Percentiles rank a stretch among this genome's conserved stretches.
Conservation (phyloP, 345 rosid genomes). For the Mallotus nudiflorus region DNA sequence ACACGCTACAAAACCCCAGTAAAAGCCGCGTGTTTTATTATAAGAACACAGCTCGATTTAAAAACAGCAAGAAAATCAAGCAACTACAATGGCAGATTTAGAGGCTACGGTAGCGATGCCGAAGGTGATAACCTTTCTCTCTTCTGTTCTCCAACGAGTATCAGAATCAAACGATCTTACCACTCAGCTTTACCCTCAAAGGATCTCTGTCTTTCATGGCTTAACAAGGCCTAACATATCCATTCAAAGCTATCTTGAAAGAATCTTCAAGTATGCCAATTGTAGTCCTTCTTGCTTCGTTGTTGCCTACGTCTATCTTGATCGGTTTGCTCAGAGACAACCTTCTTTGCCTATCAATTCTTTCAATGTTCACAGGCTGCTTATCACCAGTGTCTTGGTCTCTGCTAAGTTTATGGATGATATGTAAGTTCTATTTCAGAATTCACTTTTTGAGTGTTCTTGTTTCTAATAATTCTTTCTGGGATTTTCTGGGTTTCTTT, state of each 20-base stretch:
- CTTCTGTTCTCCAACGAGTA: slow-evolving; percentile 53
- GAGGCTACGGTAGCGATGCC: slow-evolving; percentile 40
- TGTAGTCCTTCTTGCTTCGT: slow-evolving; percentile 77
- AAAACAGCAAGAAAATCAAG: neutral
- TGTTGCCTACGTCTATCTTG: slow-evolving; percentile 69
- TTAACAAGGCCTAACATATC: slow-evolving; percentile 57
- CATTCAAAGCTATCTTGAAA: slow-evolving; percentile 59
- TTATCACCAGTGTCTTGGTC: slow-evolving; percentile 72
- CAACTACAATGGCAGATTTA: slow-evolving; percentile 31
- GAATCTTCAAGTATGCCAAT: slow-evolving; percentile 71
- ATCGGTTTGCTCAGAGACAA: slow-evolving; percentile 58
- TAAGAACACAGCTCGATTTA: slow-evolving; percentile 21
- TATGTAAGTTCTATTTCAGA: slow-evolving; percentile 45
- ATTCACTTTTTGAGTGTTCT: neutral
- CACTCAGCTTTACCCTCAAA: slow-evolving; percentile 38
- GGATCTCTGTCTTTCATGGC: slow-evolving; percentile 53
- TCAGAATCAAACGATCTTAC: slow-evolving; percentile 48
- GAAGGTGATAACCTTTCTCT: slow-evolving; percentile 40
- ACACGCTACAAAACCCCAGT: slow-evolving; percentile 5
- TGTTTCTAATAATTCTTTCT: neutral
- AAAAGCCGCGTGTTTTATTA: slow-evolving; percentile 14
- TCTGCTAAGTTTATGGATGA: slow-evolving; percentile 87
- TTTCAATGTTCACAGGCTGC: slow-evolving; percentile 64
- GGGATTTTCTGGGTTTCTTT: too few relatives aligned
- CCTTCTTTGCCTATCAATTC: slow-evolving; percentile 57